Evolutionary conservation across 2,329 filamentous ascomycete species (phyloP).

Genomic region (Incumbomyces delicatus): DNA sequence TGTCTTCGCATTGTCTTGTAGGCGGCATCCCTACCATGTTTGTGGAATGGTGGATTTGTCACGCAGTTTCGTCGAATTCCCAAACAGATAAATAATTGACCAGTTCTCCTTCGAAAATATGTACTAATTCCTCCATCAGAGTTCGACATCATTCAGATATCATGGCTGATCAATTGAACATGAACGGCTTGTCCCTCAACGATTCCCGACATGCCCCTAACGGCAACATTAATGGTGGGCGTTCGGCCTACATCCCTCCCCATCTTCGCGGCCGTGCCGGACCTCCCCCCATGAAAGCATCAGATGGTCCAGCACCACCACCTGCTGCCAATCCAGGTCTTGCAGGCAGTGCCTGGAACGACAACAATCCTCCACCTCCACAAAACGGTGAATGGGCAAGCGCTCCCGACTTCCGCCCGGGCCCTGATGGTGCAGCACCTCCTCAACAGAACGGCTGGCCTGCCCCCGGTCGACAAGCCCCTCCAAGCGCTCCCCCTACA

Average conservation of each 20-base stretch:
- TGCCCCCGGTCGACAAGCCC: conserved; percentile 1
- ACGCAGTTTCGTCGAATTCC: no score
- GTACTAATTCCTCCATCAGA: neutral
- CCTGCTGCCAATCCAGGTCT: conserved; percentile 20
- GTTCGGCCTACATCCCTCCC: conserved; percentile 56
- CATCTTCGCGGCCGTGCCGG: conserved; percentile 44
- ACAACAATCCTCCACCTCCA: conserved; percentile 9
- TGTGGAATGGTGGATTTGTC: no score
- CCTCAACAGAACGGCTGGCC: conserved; percentile 29
- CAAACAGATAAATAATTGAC: no score
- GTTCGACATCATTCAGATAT: no score
- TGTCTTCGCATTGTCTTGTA: neutral
- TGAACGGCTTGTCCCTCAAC: conserved; percentile 48
- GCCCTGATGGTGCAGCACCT: conserved; percentile 26
- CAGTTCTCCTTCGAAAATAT: no score
- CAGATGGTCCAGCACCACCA: conserved; percentile 28
- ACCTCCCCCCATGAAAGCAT: conserved; percentile 24
- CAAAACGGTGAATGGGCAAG: conserved; percentile 40
- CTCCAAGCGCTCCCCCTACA: conserved; percentile 27
- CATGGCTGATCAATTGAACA: conserved; percentile 48
- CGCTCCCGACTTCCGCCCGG: conserved; percentile 47
- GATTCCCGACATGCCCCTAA: conserved; percentile 51
- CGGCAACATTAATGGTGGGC: conserved; percentile 29
- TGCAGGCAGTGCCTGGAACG: conserved; percentile 29
- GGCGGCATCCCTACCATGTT: no score